A percentile compares a stretch with the other conserved stretches of the same genome.
These are phyloP conservation scores for Trichoderma lentiforme DNA, from an alignment of 2,329 filamentous ascomycete genomes.

Conservation along the genomic window DNA sequence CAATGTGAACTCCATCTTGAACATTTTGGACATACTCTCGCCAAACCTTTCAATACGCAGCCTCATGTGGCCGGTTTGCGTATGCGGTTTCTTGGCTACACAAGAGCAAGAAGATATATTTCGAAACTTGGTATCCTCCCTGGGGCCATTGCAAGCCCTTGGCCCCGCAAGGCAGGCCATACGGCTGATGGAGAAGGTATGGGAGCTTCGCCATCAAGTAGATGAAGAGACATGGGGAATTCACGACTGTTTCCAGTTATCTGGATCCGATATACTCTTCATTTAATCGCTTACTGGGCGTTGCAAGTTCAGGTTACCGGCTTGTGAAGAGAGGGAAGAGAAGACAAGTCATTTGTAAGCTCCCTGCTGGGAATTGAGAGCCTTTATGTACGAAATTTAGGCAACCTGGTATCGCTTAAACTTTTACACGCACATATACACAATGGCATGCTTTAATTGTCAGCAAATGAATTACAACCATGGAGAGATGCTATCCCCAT, in stretches of 20 bases:
- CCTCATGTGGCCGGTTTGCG: neutral
- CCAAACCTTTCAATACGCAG: neutral
- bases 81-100: neutral
- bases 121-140: neutral
- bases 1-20: neutral
- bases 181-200: neutral
- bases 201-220: neutral
- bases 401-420: neutral
- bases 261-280: neutral
- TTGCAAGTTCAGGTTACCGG: neutral
- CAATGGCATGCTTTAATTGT: neutral
- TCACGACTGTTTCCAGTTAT: neutral
- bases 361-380: neutral
- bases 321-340: neutral
- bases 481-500: neutral
- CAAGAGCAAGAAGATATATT: neutral
- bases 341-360: neutral
- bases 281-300: neutral
- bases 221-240: neutral
- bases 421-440: neutral
- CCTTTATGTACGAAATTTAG: neutral
- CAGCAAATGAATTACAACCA: neutral
- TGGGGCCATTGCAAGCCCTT: slow-evolving; percentile 1
- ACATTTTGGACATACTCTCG: neutral
- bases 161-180: neutral